Evolutionary conservation across 2,329 filamentous ascomycete species (phyloP), one percentile per base, ranked within the genome.

Genomic region (Didymella lethalis): DNA sequence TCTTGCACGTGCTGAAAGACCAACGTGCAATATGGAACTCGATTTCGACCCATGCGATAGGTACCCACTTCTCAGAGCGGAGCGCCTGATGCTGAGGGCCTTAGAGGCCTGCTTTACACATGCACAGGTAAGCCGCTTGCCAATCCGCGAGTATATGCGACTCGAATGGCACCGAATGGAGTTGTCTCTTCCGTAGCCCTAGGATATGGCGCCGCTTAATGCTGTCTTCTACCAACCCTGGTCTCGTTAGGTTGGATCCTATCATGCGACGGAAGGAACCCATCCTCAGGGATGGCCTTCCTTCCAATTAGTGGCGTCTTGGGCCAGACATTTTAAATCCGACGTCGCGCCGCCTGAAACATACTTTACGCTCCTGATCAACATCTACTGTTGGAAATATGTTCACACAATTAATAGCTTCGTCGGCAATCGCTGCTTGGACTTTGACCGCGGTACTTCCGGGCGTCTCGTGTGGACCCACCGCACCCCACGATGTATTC

Each of bases 341-440:
- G 48, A 45, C n/a, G 28, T 48, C 12, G 6, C 8, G 43, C 36
- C 36, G 6, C 28, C 2, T 28, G 14, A 18, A 32, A n/a, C 10
- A n/a, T 7, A 10, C 14, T 3, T n/a, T 40, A 11, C 28, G n/a
- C 11, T 48, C 25, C 8, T 52, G 11, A 29, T 5, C n/a, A 1
- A 7, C 7, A 14, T 28, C 38, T 25, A 20, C 11, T 43, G 16
- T 44, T 34, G 31, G 4, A 48, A 61, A 7, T 20, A 67, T 67
- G 64, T 54, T 67, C 43, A 57, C 50, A 8, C 52, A 50, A 20
- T 61, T 58, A 26, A 49, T 65, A 16, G 20, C 54, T 40, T 36
- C 55, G 41, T 57, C 57, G 25, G 44, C 57, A 41, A 23, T 55
- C 40, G 46, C 56, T 57, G 61, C 53, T 6, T 57, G 53, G 53